These are phyloP conservation scores for Fusarium aywerte DNA, from an alignment of 2,329 filamentous ascomycete species.

Conservation along the genomic window DNA sequence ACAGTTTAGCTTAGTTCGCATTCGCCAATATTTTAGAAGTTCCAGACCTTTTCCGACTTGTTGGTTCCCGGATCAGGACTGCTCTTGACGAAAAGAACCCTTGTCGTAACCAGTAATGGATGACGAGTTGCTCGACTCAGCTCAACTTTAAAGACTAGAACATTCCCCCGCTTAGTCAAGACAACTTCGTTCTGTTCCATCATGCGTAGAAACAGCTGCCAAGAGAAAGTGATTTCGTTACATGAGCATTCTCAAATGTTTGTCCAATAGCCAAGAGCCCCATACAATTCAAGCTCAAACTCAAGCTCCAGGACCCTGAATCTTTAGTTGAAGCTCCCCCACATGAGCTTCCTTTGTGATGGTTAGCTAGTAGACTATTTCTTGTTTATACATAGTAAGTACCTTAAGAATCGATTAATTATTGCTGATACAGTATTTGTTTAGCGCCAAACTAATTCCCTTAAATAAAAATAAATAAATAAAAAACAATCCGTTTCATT, in stretches of 20 bases:
- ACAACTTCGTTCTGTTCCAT: neutral
- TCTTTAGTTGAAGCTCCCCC: constrained; percentile 15
- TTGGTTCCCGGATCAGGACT: constrained; percentile 26
- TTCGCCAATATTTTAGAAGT: constrained; percentile 18
- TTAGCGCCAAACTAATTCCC: too few species aligned
- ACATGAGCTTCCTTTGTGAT: constrained; percentile 23
- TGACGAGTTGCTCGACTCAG: constrained; percentile 2
- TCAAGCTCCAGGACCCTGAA: constrained; percentile 33
- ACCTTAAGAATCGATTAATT: neutral
- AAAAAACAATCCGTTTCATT: neutral
- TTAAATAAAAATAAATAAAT: too few species aligned
- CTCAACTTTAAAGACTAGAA: neutral
- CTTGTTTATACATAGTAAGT: neutral
- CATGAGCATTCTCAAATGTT: constrained; percentile 9
- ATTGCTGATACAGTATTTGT: neutral
- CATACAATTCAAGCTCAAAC: constrained; percentile 5
- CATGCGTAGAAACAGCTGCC: constrained; percentile 2
- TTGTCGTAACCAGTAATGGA: constrained; percentile 9
- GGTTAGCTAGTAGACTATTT: too few species aligned
- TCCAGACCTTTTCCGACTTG: constrained; percentile 18
- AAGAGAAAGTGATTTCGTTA: constrained; percentile 24
- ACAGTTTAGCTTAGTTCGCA: constrained; percentile 12
- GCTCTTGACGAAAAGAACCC: neutral
- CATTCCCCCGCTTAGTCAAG: constrained; percentile 9
- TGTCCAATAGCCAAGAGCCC: constrained; percentile 1